Evolutionary conservation across 352 stramenopile species (phyloP), one percentile per base, ranked within the genome.

Genomic region (Phytopythium helicoides): DNA sequence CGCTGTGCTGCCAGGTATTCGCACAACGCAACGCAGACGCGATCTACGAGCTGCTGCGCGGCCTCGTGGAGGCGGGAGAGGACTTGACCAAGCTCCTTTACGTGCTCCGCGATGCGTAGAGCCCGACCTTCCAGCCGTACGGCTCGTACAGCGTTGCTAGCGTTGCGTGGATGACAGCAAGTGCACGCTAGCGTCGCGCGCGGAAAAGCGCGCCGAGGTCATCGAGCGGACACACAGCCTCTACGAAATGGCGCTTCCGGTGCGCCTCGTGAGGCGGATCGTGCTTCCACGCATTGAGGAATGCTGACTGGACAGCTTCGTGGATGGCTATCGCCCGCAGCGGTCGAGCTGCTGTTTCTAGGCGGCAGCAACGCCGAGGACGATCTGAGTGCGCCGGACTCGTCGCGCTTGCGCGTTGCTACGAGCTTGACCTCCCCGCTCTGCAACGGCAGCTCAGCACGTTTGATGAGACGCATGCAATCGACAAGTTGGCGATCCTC

Each of bases 1-100:
- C 16, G 2, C 73, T 76, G 8, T 87, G 88, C 52, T 89, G 81
- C 54, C 73, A 87, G 50, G 38, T 91, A 6, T 82, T 68, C 46
- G 62, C 64, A 14, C 62, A 56, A 18, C 73, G 62, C 41, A 85
- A 80, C 34, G 51, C 37, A 0, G 46, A 53, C 1, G 52, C 38
- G 0, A 66, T 82, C 33, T 38, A 41, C 16, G 51, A 56, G 14
- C 45, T 85, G 26, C 47, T 82, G n/a, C 38, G 61, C 40, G 48
- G 39, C 1, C 47, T 75, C 38, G 55, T 59, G 3, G 21, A 66
- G 7, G 48, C 63, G 25, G 41, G 56, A 0, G 28, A 52, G 10
- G 23, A 41, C 9, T 80, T 80, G 47, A 45, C 19, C 22, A 49
- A 55, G 25, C 54, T 44, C 8, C 19, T 76, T 18, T 9, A 21